Conservation (phyloP, 2,329 filamentous ascomycete genomes). For the Pyricularia sp. region DNA sequence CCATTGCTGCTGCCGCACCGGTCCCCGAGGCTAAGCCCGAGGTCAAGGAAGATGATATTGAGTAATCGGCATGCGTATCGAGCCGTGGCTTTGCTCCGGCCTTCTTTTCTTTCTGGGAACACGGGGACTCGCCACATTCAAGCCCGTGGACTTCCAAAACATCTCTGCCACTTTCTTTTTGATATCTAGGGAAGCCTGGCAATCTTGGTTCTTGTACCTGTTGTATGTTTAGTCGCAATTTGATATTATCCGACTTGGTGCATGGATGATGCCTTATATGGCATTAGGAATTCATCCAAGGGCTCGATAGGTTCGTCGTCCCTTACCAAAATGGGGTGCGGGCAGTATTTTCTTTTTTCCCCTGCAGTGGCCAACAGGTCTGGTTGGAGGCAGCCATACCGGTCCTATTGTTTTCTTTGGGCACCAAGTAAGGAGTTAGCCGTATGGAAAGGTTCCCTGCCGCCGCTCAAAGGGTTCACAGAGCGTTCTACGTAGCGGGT, state of each 20-base stretch:
- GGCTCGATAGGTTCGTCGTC: background rate
- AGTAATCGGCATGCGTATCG: background rate
- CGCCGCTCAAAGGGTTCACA: background rate
- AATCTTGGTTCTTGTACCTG: background rate
- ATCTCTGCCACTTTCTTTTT: background rate
- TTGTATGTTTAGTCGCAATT: background rate
- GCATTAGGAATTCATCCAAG: background rate
- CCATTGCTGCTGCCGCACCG: constrained; percentile 3
- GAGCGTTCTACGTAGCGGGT: background rate
- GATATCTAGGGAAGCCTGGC: background rate
- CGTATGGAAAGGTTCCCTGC: background rate
- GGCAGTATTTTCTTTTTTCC: no score
- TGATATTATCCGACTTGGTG: background rate
- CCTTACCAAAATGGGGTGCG: background rate
- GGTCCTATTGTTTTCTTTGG: background rate
- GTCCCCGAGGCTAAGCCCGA: background rate
- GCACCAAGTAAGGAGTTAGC: background rate
- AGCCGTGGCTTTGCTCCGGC: background rate
- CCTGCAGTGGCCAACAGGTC: background rate
- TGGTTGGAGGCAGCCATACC: background rate
- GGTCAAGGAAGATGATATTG: background rate
- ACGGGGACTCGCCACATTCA: background rate
- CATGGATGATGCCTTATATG: background rate
- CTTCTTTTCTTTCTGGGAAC: background rate
- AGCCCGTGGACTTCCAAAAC: background rate